Evolutionary conservation across 805 yeast genomes (phyloP).

Genomic region (Vanderwaltozyma polyspora): DNA sequence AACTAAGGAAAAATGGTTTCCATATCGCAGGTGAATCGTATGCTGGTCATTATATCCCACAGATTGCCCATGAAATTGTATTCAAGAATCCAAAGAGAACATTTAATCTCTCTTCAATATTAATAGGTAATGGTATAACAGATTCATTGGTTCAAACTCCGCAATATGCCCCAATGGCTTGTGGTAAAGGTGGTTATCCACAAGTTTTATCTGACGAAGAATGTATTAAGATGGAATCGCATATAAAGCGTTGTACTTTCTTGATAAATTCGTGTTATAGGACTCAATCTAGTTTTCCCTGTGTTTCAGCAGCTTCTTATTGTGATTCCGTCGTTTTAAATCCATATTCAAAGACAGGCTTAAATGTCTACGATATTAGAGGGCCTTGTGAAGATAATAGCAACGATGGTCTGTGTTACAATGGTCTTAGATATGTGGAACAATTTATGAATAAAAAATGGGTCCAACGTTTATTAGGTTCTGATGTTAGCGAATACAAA

Average conservation of each 20-base stretch:
- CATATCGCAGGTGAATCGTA: conserved; percentile 80
- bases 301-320: conserved; percentile 76
- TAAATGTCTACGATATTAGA: conserved; percentile 81
- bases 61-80: conserved; percentile 44
- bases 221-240: conserved; percentile 52
- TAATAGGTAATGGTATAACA: conserved; percentile 90
- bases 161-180: conserved; percentile 87
- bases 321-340: conserved; percentile 61
- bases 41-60: conserved; percentile 76
- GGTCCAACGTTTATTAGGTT: conserved; percentile 71
- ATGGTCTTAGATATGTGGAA: conserved; percentile 58
- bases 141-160: conserved; percentile 71
- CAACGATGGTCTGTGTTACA: conserved; percentile 55
- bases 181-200: conserved; percentile 79
- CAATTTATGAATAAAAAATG: conserved; percentile 58
- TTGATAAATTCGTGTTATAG: conserved; percentile 58
- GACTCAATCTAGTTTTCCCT: conserved; percentile 51
- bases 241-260: conserved; percentile 54
- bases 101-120: conserved; percentile 61
- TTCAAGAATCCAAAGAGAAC: conserved; percentile 35
- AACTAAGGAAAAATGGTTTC: conserved; percentile 46
- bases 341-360: conserved; percentile 66
- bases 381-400: conserved; percentile 60
- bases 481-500: conserved; percentile 61
- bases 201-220: conserved; percentile 59